Evolutionary conservation across 2,329 filamentous ascomycete species (phyloP), one percentile per base, ranked within the genome.

Genomic region (Lachnellula willkommii): DNA sequence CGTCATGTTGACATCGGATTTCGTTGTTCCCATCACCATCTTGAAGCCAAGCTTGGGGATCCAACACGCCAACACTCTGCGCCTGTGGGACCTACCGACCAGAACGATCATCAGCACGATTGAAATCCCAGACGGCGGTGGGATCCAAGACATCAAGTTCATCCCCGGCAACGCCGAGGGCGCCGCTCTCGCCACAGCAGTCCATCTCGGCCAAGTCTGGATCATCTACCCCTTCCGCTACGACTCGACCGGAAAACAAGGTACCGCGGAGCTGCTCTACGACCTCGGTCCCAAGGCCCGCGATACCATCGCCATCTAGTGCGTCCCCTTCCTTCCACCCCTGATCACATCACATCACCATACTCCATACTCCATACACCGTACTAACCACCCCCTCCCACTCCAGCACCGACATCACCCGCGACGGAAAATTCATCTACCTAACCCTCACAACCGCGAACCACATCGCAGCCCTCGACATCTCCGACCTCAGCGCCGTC

Each of bases 71-170:
- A 76, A 82, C 66, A 85, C 81, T 0, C 74, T 85, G 2, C 77
- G 81, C 3, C 76, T 85, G 2, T 85, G 81, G 81, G 76, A 82
- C 52, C 71, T 85, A 4, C 63, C 72, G 17, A 69, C 69, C 17
- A 75, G 78, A 52, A 79, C 72, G 50, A 85, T 85, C 59, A 74
- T 84, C 58, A 81, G 74, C 53, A 85, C 82, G 15, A 81, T 85
- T 58, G 80, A 75, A 12, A 84, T 86, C 55, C 82, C 82, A 22
- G 65, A 81, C 50, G 79, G 80, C 37, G 74, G 75, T 42, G 82
- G 82, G 58, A 84, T 85, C 50, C 81, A 85, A 64, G 82, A 85
- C 60, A 79, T 85, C 65, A 85, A 85, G 68, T 84, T 84, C 70
- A 85, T 85, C 59, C 82, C 82, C 1, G 78, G 79, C 8, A 80